phyloP scores from a whole-genome alignment of 345 rosid genomes.

The Lenwebbia sp. region DNA sequence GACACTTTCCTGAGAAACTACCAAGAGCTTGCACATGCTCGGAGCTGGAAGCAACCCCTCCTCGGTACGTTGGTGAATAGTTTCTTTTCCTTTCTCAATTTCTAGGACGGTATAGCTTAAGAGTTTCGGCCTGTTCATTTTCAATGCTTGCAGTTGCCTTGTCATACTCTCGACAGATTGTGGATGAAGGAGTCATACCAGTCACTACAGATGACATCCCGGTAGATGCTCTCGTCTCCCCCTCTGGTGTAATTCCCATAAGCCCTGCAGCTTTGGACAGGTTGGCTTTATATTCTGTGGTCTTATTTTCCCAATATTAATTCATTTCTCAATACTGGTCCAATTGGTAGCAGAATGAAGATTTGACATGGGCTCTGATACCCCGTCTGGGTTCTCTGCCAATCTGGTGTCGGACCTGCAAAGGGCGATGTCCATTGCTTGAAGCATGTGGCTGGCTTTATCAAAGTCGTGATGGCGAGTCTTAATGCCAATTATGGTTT shows the following conservation, averaged over 20 bases:
- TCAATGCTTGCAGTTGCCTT: conserved; percentile 56
- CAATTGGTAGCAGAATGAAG: conserved; percentile 13
- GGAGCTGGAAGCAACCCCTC: conserved; percentile 68
- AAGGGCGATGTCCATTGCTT: not conserved
- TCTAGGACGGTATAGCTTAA: not conserved
- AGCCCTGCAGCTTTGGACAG: conserved; percentile 51
- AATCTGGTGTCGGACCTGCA: not conserved
- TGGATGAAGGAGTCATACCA: conserved; percentile 63
- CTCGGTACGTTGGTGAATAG: conserved; percentile 28
- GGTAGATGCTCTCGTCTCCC: conserved; percentile 72
- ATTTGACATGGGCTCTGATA: conserved; percentile 1
- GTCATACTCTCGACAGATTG: conserved; percentile 74
- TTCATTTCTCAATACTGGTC: not conserved
- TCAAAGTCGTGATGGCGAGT: not conserved
- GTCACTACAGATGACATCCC: conserved; percentile 47
- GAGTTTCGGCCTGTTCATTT: not conserved
- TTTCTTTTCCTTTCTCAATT: not conserved
- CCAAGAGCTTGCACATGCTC: conserved; percentile 58
- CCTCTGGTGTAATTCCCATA: conserved; percentile 60
- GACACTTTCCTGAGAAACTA: conserved; percentile 74
- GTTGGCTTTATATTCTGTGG: conserved; percentile 10
- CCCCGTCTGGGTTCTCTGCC: not conserved
- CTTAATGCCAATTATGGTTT: not conserved
- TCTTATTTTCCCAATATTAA: not conserved
- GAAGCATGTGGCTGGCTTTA: not conserved